phyloP scores from a whole-genome alignment of 1,284 basidiomycete genomes.

The Fomitopsis schrenkii region DNA sequence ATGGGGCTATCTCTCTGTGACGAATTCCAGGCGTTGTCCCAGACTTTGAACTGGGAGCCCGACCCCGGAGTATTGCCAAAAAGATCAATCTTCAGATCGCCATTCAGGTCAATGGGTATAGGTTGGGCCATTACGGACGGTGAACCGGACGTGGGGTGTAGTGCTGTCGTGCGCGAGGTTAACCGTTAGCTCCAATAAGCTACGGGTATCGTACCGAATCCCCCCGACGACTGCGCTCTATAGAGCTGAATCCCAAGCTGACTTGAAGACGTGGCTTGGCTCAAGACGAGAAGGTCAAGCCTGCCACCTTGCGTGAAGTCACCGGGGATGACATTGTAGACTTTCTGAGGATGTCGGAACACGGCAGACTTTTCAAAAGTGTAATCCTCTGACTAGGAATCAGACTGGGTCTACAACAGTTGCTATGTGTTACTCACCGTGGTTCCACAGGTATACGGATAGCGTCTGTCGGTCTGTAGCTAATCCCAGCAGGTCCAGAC shows the following conservation, averaged over 20 bases:
- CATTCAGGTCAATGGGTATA: slow-evolving; percentile 82
- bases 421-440: slow-evolving; percentile 42
- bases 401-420: not conserved
- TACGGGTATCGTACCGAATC: slow-evolving; percentile 55
- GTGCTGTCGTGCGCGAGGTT: slow-evolving; percentile 18
- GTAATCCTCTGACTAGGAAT: slow-evolving; percentile 48
- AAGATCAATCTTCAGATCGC: slow-evolving; percentile 86
- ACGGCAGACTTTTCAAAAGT: slow-evolving; percentile 50
- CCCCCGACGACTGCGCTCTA: slow-evolving; percentile 54
- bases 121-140: slow-evolving; percentile 76
- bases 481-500: slow-evolving; percentile 80
- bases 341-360: slow-evolving; percentile 49
- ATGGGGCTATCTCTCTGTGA: slow-evolving; percentile 46
- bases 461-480: slow-evolving; percentile 71
- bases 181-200: not conserved
- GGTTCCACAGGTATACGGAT: slow-evolving; percentile 80
- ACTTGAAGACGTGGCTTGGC: slow-evolving; percentile 42
- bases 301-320: slow-evolving; percentile 93
- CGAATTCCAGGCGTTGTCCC: slow-evolving; percentile 75
- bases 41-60: slow-evolving; percentile 50
- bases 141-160: slow-evolving; percentile 49
- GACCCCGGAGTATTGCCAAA: slow-evolving; percentile 59
- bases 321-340: slow-evolving; percentile 84
- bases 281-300: slow-evolving; percentile 89
- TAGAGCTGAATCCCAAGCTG: slow-evolving; percentile 70